Conservation (phyloP, 2,329 filamentous ascomycete species). For the Thyridium curvatum region DNA sequence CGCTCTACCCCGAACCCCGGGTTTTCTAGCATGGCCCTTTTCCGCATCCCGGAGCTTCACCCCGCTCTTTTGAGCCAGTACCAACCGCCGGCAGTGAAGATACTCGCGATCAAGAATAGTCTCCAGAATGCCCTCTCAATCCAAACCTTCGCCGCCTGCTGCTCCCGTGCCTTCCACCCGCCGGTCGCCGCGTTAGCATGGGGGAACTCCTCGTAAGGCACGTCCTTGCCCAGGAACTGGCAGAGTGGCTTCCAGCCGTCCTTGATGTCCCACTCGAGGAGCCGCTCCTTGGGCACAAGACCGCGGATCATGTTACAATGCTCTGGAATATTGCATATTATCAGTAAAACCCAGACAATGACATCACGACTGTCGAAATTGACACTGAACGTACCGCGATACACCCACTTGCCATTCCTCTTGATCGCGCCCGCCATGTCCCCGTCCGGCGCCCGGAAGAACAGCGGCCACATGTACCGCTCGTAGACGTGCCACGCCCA, state of each 20-base stretch:
- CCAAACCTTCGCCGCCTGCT: too few species aligned
- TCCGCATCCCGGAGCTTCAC: too few species aligned
- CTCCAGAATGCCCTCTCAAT: too few species aligned
- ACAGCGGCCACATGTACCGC: conserved; percentile 18
- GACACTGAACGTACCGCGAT: conserved; percentile 11
- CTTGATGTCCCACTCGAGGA: conserved; percentile 28
- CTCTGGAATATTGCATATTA: conserved; percentile 10
- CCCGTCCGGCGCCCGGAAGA: conserved; percentile 20
- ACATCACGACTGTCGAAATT: too few species aligned
- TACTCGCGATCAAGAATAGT: too few species aligned
- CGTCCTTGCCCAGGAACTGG: conserved; percentile 26
- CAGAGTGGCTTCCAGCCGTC: conserved; percentile 36
- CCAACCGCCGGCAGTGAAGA: too few species aligned
- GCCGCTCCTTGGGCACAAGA: conserved; percentile 22
- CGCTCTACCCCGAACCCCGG: too few species aligned
- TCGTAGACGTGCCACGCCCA: conserved; percentile 24
- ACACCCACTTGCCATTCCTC: conserved; percentile 20
- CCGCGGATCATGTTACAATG: conserved; percentile 24
- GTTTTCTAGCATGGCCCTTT: too few species aligned
- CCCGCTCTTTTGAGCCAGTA: too few species aligned
- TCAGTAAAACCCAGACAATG: too few species aligned
- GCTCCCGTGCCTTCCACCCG: too few species aligned
- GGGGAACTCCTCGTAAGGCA: conserved; percentile 24
- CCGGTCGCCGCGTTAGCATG: conserved; percentile 17
- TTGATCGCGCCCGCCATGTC: conserved; percentile 16